phyloP scores from a whole-genome alignment of 1,284 basidiomycete genomes.

The Puccinia triticina region DNA sequence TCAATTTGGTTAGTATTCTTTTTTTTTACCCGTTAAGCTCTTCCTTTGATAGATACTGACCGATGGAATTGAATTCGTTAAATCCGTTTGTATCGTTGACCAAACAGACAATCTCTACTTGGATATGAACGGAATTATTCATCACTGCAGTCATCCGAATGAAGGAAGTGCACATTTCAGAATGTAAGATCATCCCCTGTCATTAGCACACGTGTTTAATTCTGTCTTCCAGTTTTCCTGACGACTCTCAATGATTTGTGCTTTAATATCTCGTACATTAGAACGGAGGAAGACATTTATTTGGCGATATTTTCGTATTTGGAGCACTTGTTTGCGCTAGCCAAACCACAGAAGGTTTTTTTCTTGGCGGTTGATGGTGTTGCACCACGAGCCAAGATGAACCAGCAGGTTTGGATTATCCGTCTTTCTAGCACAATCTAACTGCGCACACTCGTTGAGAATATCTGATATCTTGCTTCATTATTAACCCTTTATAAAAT shows the following conservation, averaged over 20 bases:
- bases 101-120: constrained; percentile 77
- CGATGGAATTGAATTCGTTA: not conserved
- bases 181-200: constrained; percentile 61
- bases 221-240: not conserved
- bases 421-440: not conserved
- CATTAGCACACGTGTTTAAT: too few species aligned
- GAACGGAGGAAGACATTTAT: constrained; percentile 92
- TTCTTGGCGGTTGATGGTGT: constrained; percentile 90
- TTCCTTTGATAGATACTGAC: not conserved
- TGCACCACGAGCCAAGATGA: constrained; percentile 99
- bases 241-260: constrained; percentile 8
- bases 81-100: not conserved
- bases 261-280: constrained; percentile 10
- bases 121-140: constrained; percentile 98
- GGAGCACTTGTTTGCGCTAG: constrained; percentile 93
- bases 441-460: not conserved
- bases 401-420: constrained; percentile 71
- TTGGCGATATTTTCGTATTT: constrained; percentile 96
- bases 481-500: not conserved
- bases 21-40: not conserved
- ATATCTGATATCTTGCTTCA: not conserved
- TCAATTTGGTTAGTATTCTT: constrained; percentile 65
- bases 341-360: constrained; percentile 84
- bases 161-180: constrained; percentile 95
- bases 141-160: constrained; percentile 84